Evolutionary conservation across 345 rosid species (phyloP).

Genomic region (Citrus medica): DNA sequence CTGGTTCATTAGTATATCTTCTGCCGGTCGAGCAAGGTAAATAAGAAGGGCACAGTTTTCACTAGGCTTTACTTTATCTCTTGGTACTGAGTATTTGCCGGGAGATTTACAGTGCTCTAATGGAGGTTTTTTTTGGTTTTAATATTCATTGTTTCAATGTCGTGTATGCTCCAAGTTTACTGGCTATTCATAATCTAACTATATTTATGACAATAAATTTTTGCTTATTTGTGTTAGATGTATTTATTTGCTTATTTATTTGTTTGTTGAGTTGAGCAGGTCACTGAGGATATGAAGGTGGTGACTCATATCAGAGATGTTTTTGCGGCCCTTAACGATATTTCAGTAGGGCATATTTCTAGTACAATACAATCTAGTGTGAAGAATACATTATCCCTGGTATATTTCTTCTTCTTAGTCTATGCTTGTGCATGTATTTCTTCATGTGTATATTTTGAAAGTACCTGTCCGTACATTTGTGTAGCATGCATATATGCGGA

Average conservation of each 20-base stretch:
- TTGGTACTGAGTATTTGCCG: not conserved
- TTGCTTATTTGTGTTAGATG: not conserved
- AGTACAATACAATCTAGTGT: conserved; percentile 35
- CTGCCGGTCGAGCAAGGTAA: not conserved
- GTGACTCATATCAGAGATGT: conserved; percentile 59
- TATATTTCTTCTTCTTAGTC: conserved; percentile 24
- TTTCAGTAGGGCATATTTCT: conserved; percentile 39
- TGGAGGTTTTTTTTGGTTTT: not conserved
- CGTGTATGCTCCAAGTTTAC: not conserved
- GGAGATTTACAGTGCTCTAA: not conserved
- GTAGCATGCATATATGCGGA: not conserved
- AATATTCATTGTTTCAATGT: not conserved
- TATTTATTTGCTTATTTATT: conserved; percentile 2
- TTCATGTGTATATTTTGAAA: conserved; percentile 2
- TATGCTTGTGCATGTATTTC: not conserved
- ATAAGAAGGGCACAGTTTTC: not conserved
- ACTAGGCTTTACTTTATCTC: not conserved
- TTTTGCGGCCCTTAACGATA: conserved; percentile 56
- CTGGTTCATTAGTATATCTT: not conserved
- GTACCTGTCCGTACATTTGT: not conserved
- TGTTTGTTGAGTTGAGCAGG: conserved; percentile 48
- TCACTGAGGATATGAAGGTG: conserved; percentile 60
- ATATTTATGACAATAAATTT: not conserved
- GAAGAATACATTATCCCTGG: conserved; percentile 47
- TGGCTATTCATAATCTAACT: not conserved